These are phyloP conservation scores for Zizania latifolia DNA, from an alignment of 176 grass and related monocot species.

Conservation along the genomic window DNA sequence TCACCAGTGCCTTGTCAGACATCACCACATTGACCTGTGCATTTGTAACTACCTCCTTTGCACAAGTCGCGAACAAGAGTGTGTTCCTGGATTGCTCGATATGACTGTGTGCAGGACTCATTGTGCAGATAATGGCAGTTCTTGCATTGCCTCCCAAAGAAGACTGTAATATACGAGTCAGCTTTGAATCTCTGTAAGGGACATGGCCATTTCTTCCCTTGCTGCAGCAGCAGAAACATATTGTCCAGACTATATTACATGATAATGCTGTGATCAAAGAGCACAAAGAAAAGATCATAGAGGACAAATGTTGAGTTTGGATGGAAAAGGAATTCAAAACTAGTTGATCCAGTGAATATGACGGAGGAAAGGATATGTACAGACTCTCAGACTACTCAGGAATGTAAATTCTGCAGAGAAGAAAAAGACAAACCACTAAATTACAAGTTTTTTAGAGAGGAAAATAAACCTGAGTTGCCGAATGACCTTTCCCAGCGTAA, in stretches of 20 bases:
- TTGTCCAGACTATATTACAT: conserved; percentile 12
- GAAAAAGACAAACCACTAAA: background rate
- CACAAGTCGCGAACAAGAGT: conserved; percentile 84
- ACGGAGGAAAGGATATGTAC: background rate
- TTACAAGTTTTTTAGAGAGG: conserved; percentile 13
- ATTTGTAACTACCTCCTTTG: conserved; percentile 88
- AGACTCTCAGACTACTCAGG: background rate
- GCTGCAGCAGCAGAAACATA: conserved; percentile 39
- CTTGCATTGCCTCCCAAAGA: conserved; percentile 86
- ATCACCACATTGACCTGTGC: conserved; percentile 95
- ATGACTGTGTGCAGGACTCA: conserved; percentile 84
- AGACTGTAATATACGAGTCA: conserved; percentile 81
- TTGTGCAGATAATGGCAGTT: conserved; percentile 89
- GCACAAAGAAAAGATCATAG: no score
- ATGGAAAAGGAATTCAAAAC: conserved; percentile 7
- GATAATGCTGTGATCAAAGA: background rate
- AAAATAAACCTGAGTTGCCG: conserved; percentile 83
- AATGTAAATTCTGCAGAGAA: background rate
- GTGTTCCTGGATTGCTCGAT: conserved; percentile 92
- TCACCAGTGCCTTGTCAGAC: conserved; percentile 87
- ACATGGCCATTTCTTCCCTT: conserved; percentile 89
- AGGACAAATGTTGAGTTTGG: conserved; percentile 7
- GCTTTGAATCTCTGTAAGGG: conserved; percentile 92
- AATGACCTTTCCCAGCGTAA: conserved; percentile 85
- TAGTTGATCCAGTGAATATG: background rate